Conservation (phyloP, 1,284 basidiomycete genomes). For the Cystobasidiaceae sp. region DNA sequence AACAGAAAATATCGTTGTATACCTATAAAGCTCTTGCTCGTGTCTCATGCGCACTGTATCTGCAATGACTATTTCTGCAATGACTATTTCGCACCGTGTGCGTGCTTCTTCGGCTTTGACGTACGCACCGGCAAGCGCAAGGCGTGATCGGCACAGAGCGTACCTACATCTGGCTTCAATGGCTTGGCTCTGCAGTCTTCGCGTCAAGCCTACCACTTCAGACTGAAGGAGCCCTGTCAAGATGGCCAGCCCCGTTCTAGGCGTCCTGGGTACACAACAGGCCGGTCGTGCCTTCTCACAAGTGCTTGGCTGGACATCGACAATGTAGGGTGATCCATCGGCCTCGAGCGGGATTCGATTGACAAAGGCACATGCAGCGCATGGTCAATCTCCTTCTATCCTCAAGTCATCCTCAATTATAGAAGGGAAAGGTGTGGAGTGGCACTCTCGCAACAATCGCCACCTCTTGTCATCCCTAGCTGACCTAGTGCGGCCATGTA, state of each 20-base stretch:
- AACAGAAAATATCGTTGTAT: too few relatives aligned
- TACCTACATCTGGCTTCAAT: too few relatives aligned
- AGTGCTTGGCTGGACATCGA: conserved; percentile 12
- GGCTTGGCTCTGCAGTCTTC: too few relatives aligned
- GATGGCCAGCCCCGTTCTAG: not conserved
- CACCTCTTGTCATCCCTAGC: not conserved
- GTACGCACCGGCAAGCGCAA: too few relatives aligned
- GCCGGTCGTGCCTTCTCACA: not conserved
- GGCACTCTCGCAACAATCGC: not conserved
- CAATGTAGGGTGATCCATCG: not conserved
- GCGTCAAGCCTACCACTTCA: too few relatives aligned
- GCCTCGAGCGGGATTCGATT: too few relatives aligned
- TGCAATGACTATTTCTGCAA: too few relatives aligned
- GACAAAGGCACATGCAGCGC: not conserved
- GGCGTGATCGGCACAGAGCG: too few relatives aligned
- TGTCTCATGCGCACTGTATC: too few relatives aligned
- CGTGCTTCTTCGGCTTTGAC: too few relatives aligned
- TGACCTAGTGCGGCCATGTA: not conserved
- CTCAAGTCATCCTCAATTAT: conserved; percentile 50
- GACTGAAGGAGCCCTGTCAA: not conserved
- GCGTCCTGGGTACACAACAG: not conserved
- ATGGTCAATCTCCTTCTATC: conserved; percentile 47
- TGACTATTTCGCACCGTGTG: too few relatives aligned
- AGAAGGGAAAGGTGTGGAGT: conserved; percentile 45
- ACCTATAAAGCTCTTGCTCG: too few relatives aligned